Evolutionary conservation across 176 grass and related monocot species (phyloP).

Genomic region (Poa pratensis): DNA sequence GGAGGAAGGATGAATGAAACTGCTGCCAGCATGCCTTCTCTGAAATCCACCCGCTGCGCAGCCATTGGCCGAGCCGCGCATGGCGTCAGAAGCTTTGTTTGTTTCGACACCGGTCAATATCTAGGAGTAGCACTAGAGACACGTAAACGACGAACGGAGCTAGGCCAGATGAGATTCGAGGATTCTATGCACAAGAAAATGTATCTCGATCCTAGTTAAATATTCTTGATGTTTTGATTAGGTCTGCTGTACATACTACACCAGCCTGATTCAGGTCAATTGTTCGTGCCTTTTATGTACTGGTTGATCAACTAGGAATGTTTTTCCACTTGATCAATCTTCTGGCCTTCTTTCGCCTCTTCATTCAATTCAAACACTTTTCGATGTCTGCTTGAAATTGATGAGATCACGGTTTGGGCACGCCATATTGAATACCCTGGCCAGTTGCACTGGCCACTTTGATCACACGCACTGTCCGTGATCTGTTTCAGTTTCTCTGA

Average conservation of each 20-base stretch:
- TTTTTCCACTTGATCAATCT: background rate
- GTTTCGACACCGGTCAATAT: conserved; percentile 37
- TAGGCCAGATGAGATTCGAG: conserved; percentile 34
- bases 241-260: background rate
- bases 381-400: background rate
- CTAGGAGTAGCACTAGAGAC: conserved; percentile 21
- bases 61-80: background rate
- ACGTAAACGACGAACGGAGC: conserved; percentile 20
- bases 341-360: background rate
- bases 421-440: conserved; percentile 28
- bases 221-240: background rate
- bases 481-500: conserved; percentile 37
- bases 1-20: no score
- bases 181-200: background rate
- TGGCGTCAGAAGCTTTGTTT: conserved; percentile 27
- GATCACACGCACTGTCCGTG: conserved; percentile 45
- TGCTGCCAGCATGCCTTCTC: background rate
- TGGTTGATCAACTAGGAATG: no score
- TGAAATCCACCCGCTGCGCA: background rate
- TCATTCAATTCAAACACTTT: background rate
- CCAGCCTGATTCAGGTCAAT: background rate
- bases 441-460: conserved; percentile 20
- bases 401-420: conserved; percentile 32
- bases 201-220: background rate
- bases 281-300: background rate